phyloP scores from a whole-genome alignment of 306 rosid genomes.

The Fagus sylvatica region DNA sequence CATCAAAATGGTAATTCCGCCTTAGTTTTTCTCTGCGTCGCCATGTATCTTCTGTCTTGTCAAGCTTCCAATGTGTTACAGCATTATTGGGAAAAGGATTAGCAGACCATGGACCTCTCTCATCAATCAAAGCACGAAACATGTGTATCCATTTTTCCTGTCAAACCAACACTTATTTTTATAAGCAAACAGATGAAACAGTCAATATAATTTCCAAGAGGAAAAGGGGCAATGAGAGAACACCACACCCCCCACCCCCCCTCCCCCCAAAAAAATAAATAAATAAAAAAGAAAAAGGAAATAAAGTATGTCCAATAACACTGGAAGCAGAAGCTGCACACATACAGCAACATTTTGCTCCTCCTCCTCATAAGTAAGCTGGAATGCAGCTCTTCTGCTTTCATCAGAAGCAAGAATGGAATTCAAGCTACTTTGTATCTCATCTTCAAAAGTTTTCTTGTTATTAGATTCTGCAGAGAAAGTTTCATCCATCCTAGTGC shows the following conservation, averaged over 20 bases:
- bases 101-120: slow-evolving; percentile 98
- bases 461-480: slow-evolving; percentile 53
- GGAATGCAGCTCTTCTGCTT: slow-evolving; percentile 82
- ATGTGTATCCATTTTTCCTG: slow-evolving; percentile 99
- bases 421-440: slow-evolving; percentile 63
- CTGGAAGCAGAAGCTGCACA: slow-evolving; percentile 23
- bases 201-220: slow-evolving; percentile 5
- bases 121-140: slow-evolving; percentile 93
- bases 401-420: slow-evolving; percentile 72
- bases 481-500: slow-evolving; percentile 67
- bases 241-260: not conserved
- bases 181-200: slow-evolving; percentile 20
- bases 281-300: slow-evolving; percentile 10
- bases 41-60: slow-evolving; percentile 90
- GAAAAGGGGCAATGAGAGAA: slow-evolving; percentile 12
- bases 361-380: slow-evolving; percentile 80
- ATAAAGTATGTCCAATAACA: slow-evolving; percentile 6
- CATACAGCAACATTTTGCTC: slow-evolving; percentile 91
- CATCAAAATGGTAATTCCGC: slow-evolving; percentile 90
- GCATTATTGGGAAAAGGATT: slow-evolving; percentile 74
- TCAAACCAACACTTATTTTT: slow-evolving; percentile 31
- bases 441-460: slow-evolving; percentile 78
- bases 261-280: not conserved
- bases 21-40: slow-evolving; percentile 86
- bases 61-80: slow-evolving; percentile 86